Evolutionary conservation across 1,139 yeast species (phyloP), one percentile per base, ranked within the genome.

Genomic region (Scheffersomyces illinoinensis): DNA sequence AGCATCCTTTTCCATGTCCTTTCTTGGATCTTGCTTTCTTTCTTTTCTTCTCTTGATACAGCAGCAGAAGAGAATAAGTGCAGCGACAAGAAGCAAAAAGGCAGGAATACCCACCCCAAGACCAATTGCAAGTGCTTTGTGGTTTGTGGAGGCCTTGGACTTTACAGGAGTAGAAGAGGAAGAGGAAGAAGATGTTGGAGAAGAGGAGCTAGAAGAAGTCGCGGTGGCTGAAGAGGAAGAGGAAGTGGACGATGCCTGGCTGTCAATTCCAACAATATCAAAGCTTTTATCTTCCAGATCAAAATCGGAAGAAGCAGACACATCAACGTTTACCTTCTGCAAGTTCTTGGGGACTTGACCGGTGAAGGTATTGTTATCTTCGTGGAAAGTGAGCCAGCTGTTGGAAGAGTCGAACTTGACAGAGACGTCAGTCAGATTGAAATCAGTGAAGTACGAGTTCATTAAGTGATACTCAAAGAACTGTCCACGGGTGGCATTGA

Each of bases 71-170:
- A 90, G 66, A 12, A 92, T 57, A 0, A 89, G 58, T 0, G 79
- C 77, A 1, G 82, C 76, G 0, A 85, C 69, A 1, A 85, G 68
- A 10, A 91, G 66, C 0, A 84, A 76, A 24, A 79, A 81, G 0
- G 85, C 72, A 1, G 97, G 97, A 56, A 93, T 82, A 5, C 90
- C 91, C n/a, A 90, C 95, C 57, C 97, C 98, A 62, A 93, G 84
- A 0, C 93, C 96, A 68, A 93, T 90, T 0, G 97, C 97, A 23
- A 91, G 77, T 5, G 84, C 82, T 63, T 82, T 82, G 53, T 64
- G 74, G 54, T 58, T 48, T 10, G 71, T 55, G 5, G 69, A 49
- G 8, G 68, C 47, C 18, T 55, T 64, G 53, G 60, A 54, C 39
- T 61, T 59, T 47, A 3, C 58, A 7, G 77, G 57, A 10, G 75